A percentile compares a stretch with the other conserved stretches of the same genome.
phyloP scores from a whole-genome alignment of 2,329 filamentous ascomycete genomes.

The Metarhizium rileyi region DNA sequence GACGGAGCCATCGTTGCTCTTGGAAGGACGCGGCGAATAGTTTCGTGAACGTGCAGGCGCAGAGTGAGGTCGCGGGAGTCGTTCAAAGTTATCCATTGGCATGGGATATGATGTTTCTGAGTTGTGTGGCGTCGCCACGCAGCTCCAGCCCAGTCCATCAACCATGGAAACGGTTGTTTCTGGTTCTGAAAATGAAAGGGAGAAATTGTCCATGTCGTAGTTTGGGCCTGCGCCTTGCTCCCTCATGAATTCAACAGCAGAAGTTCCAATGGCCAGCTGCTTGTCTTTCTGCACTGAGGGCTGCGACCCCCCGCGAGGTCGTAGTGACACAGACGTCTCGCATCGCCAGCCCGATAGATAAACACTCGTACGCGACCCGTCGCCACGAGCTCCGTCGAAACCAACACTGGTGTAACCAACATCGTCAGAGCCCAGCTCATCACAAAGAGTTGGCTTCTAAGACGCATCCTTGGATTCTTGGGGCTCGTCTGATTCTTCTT shows the following conservation, averaged over 20 bases:
- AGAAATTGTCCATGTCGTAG: not conserved
- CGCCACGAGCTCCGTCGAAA: not conserved
- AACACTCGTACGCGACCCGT: not conserved
- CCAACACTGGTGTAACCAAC: not conserved
- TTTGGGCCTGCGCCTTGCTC: not conserved
- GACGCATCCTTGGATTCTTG: constrained; percentile 18
- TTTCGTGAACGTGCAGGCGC: not conserved
- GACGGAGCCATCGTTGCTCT: not conserved
- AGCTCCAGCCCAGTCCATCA: not conserved
- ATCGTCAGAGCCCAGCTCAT: not conserved
- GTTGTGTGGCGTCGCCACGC: not conserved
- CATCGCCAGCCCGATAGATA: not conserved
- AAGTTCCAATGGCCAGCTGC: not conserved
- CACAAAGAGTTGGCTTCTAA: constrained; percentile 19
- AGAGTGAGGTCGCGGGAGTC: not conserved
- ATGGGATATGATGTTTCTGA: not conserved
- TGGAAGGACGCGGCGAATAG: not conserved
- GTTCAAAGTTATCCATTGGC: not conserved
- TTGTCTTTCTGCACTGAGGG: not conserved
- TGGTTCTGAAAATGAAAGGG: not conserved
- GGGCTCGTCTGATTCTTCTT: constrained; percentile 23
- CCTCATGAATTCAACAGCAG: not conserved
- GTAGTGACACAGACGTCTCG: not conserved
- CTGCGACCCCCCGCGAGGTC: not conserved
- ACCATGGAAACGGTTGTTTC: not conserved